Evolutionary conservation across 2,329 filamentous ascomycete species (phyloP), one percentile per base, ranked within the genome.

Genomic region (Purpureocillium takamizusanense): DNA sequence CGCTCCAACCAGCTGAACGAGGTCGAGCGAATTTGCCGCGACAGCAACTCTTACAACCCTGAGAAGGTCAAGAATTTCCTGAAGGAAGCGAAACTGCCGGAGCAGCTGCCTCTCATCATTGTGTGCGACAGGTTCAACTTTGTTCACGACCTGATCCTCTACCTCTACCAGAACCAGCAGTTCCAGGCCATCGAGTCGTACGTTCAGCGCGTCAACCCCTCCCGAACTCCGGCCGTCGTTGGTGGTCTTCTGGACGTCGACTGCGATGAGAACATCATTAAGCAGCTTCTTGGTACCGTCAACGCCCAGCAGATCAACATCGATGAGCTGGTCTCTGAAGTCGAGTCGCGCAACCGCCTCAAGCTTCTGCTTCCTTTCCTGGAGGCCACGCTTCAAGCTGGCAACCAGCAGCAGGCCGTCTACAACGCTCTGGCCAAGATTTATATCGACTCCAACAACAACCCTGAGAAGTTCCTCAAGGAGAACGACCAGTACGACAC

Each of bases 41-140:
- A 98, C 61, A 94, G 83, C 72, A 88, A 84, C 60, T 74, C 76
- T 55, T 90, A 88, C 66, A 90, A 95, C 60, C 76, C 88, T 0
- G 88, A 95, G 63, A 94, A 95, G 72, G 87, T 95, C 41, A 95
- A 95, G 74, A 98, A 98, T 70, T 98, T 97, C 77, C 70, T 98
- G 45, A 98, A 98, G 69, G 94, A 98, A 61, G 90, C 92, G 39
- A 84, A 82, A 49, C 72, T 98, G 33, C 81, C 83, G 2, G 92
- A 98, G 62, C 90, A 95, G 66, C 74, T 98, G 32, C 92, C 92
- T 32, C 71, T 98, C 39, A 98, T 98, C 65, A 95, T 97, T 51
- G 88, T 98, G 42, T 98, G 94, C 66, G 92, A 98, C 59, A 86
- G 90, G n/a, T 95, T 94, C 76, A 94, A 97, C 69, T 95, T 98